Base-by-base conservation (phyloP, 176 grass and related monocot genomes). In the Aechmea fasciata region DNA sequence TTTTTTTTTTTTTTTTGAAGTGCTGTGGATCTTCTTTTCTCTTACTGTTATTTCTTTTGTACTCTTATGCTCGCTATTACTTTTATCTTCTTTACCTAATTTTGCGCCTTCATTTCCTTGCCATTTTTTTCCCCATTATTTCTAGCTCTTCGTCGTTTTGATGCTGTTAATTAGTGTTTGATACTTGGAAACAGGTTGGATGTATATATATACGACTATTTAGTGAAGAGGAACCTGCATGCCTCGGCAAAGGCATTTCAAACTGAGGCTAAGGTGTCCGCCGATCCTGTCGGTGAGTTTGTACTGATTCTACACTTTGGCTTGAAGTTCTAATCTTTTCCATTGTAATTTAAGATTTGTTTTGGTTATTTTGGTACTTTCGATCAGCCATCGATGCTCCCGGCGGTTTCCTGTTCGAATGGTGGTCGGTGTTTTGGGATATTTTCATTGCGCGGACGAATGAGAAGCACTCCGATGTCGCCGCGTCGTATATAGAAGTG, bases 341-440 rank as follows among this genome's bases (percentile, higher is more conserved):
- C 0, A 41, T 41, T 41, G 33, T 41, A 41, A 41, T 41, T 41
- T 41, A 41, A 7, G 33, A 41, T 41, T 41, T 41, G 33, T 6
- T 41, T 41, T 41, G 33, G 47, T 53, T 51, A 54, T 11, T 9
- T 69, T 71, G 17, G 24, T 52, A 59, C 73, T 64, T 49, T 66
- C 71, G 73, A 59, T 13, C 50, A 91, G 88, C 84, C 3, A 91
- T 87, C 47, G 88, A 91, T 53, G 81, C 84, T 41, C 81, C 88
- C 14, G 88, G 88, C 15, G 88, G 84, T 8, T 91, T 91, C 69
- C 88, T 91, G 24, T 84, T 91, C 3, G 88, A 91, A 57, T 91
- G 88, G 84, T 91, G 88, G 84, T 91, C 88, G 3, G 88, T 91
- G 24, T 91, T 91, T 69, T 91, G 88, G 88, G 88, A 87, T 76